Conservation (phyloP, 805 yeast genomes). For the Kluyveromyces dobzhanskii region DNA sequence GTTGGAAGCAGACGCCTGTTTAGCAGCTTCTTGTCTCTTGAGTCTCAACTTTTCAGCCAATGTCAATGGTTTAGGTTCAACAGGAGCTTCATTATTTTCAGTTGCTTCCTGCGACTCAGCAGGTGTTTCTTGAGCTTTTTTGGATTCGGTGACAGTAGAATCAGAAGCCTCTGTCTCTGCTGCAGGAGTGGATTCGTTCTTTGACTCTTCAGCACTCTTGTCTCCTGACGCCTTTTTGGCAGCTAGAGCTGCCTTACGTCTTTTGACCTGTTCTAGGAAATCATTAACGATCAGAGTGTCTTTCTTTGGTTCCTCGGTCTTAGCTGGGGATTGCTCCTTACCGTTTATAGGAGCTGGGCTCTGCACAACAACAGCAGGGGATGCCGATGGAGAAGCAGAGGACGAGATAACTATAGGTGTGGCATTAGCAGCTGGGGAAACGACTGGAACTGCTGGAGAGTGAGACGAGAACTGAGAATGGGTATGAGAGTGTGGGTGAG, state of each 20-base stretch:
- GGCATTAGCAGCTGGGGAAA: constrained; percentile 4
- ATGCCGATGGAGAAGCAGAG: constrained; percentile 3
- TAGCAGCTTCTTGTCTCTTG: constrained; percentile 12
- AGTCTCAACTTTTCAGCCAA: constrained; percentile 21
- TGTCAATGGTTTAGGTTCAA: constrained; percentile 10
- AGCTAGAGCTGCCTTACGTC: constrained; percentile 25
- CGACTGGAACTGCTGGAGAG: not conserved
- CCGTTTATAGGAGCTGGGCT: not conserved
- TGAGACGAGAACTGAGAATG: not conserved
- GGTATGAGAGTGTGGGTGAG: constrained; percentile 3
- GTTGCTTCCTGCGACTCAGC: not conserved
- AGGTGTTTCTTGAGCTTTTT: constrained; percentile 8
- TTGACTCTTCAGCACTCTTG: constrained; percentile 4
- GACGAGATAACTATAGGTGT: constrained; percentile 3
- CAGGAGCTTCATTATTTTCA: constrained; percentile 2
- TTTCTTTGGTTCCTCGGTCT: constrained; percentile 7
- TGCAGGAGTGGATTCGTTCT: constrained; percentile 3
- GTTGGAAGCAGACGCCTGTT: constrained; percentile 6
- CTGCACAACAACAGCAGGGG: constrained; percentile 4
- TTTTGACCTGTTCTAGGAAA: constrained; percentile 24
- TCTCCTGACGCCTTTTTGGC: constrained; percentile 15
- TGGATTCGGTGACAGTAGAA: not conserved
- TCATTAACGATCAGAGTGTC: constrained; percentile 20
- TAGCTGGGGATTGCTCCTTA: constrained; percentile 5
- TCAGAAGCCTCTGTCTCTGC: not conserved